Evolutionary conservation across 345 rosid genomes (phyloP).

Genomic region (Camelina laxa): DNA sequence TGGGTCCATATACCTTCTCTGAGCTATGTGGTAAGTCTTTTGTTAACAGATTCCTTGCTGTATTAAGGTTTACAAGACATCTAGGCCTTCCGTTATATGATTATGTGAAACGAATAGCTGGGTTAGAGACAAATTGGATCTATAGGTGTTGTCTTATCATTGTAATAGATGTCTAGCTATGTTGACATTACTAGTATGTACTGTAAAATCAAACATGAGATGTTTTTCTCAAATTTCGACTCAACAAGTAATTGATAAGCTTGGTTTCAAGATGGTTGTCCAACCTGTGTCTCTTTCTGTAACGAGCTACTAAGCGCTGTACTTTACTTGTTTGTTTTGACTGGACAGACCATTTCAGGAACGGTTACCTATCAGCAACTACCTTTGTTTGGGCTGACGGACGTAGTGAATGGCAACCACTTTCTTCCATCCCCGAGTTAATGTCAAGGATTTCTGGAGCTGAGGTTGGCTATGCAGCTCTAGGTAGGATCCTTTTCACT

Average conservation of each 20-base stretch:
- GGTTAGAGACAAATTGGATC: constrained; percentile 18
- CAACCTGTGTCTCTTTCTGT: constrained; percentile 54
- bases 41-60: background rate
- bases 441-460: constrained; percentile 52
- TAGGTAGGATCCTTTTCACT: constrained; percentile 48
- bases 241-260: constrained; percentile 38
- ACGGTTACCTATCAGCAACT: constrained; percentile 71
- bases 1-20: constrained; percentile 76
- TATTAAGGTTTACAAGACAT: background rate
- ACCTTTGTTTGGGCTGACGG: constrained; percentile 90
- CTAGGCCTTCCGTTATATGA: background rate
- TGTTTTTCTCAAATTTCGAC: constrained; percentile 39
- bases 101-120: background rate
- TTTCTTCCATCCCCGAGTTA: constrained; percentile 72
- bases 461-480: constrained; percentile 40
- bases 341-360: constrained; percentile 83
- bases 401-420: constrained; percentile 81
- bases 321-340: constrained; percentile 55
- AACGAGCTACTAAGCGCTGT: constrained; percentile 51
- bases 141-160: background rate
- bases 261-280: constrained; percentile 52
- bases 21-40: constrained; percentile 73
- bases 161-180: background rate
- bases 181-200: background rate
- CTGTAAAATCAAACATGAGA: background rate